phyloP scores from a whole-genome alignment of 345 rosid species.

The Gossypium sturtianum region DNA sequence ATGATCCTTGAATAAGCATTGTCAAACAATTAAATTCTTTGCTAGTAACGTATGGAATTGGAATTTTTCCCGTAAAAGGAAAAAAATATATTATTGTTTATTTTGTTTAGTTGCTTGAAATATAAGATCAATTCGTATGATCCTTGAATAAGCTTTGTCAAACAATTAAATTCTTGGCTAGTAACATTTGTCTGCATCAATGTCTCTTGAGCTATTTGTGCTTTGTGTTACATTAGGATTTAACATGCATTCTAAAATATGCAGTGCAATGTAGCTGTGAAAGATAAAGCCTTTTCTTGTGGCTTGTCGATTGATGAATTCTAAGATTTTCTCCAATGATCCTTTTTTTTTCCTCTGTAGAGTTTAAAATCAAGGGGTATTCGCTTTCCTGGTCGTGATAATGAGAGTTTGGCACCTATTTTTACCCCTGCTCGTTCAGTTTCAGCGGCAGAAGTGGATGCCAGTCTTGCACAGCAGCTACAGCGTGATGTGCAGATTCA shows the following conservation, averaged over 20 bases:
- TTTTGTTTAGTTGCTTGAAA: background rate
- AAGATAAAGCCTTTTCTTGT: background rate
- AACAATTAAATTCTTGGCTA: background rate
- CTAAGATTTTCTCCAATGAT: slow-evolving; percentile 7
- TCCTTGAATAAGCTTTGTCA: background rate
- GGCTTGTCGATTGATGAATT: background rate
- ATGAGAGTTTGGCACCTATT: slow-evolving; percentile 90
- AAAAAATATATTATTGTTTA: background rate
- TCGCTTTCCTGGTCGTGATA: slow-evolving; percentile 93
- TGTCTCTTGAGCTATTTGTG: background rate
- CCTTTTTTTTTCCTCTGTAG: slow-evolving; percentile 22
- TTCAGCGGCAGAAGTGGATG: slow-evolving; percentile 53
- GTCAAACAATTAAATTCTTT: background rate
- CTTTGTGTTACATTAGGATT: background rate
- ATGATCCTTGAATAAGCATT: background rate
- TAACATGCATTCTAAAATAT: background rate
- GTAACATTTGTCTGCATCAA: background rate
- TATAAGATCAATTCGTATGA: background rate
- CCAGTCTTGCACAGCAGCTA: slow-evolving; percentile 42
- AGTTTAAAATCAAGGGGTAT: slow-evolving; percentile 89
- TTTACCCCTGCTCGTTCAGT: slow-evolving; percentile 88
- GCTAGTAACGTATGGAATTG: background rate
- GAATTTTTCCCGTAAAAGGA: background rate
- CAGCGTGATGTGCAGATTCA: slow-evolving; percentile 30
- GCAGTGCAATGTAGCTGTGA: background rate